Evolutionary conservation across 306 rosid species (phyloP).

Genomic region (Elaeagnus macrophylla): DNA sequence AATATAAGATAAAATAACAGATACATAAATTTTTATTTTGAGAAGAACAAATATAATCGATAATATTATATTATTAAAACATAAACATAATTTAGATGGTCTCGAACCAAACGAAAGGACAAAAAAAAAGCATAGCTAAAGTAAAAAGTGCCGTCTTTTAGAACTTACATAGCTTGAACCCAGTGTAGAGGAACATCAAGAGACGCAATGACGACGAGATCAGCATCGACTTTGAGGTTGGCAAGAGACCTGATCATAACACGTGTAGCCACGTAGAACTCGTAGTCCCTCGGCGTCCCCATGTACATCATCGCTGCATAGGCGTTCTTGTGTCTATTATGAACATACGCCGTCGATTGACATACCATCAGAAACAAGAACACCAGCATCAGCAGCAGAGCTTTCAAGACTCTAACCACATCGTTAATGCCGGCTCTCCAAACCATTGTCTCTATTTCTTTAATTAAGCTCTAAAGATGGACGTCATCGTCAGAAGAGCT

Average conservation of each 20-base stretch:
- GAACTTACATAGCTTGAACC: slow-evolving; percentile 70
- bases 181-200: slow-evolving; percentile 64
- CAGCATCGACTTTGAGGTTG: slow-evolving; percentile 53
- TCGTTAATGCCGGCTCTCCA: no score
- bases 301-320: slow-evolving; percentile 95
- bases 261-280: slow-evolving; percentile 73
- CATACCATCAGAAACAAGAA: neutral
- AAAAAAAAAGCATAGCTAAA: neutral
- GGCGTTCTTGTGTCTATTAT: slow-evolving; percentile 36
- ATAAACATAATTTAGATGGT: no score
- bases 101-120: neutral
- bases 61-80: no score
- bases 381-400: neutral
- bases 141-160: no score
- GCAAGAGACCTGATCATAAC: slow-evolving; percentile 59
- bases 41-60: no score
- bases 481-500: no score
- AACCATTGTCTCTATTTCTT: no score
- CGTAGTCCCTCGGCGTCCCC: slow-evolving; percentile 82
- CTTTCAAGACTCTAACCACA: no score
- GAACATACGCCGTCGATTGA: slow-evolving; percentile 2
- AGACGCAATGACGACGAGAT: slow-evolving; percentile 89
- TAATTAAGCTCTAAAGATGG: no score
- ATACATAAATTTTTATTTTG: no score
- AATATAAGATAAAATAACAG: no score